Evolutionary conservation across 805 yeast species (phyloP).

Genomic region (Kregervanrija fluxuum): DNA sequence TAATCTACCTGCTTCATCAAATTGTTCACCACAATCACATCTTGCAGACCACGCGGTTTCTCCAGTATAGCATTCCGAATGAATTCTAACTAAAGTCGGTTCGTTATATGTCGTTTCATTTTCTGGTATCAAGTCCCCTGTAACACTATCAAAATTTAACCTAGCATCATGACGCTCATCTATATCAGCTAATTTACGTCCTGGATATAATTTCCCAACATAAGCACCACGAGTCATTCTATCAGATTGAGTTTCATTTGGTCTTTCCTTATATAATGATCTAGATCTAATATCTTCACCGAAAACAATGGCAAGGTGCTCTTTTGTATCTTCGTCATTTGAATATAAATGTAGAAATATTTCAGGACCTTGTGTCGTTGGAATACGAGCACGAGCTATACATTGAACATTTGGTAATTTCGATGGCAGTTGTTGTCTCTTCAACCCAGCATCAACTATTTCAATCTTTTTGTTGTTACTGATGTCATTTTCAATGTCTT

Average conservation of each 20-base stretch:
- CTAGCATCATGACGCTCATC: constrained; percentile 39
- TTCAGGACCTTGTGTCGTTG: constrained; percentile 93
- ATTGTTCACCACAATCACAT: constrained; percentile 99
- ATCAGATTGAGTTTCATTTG: constrained; percentile 78
- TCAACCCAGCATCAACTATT: constrained; percentile 13
- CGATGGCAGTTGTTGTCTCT: constrained; percentile 40
- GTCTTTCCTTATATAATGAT: constrained; percentile 53
- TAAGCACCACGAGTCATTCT: constrained; percentile 99
- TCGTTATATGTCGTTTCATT: constrained; percentile 23
- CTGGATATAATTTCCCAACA: constrained; percentile 83
- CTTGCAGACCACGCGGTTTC: constrained; percentile 99
- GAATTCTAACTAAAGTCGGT: constrained; percentile 76
- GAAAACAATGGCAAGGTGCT: constrained; percentile 94
- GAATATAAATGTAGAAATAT: constrained; percentile 85
- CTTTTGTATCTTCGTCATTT: constrained; percentile 82
- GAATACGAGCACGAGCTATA: constrained; percentile 91
- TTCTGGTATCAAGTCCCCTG: constrained; percentile 30
- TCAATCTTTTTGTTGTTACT: background rate
- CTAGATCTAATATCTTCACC: constrained; percentile 85
- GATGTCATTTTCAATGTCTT: background rate
- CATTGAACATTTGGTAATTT: constrained; percentile 73
- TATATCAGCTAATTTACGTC: constrained; percentile 61
- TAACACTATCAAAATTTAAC: constrained; percentile 31
- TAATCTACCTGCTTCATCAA: constrained; percentile 92
- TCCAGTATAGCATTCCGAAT: constrained; percentile 97